A percentile compares a stretch with the other conserved stretches of the same genome.
phyloP scores from a whole-genome alignment of 2,329 filamentous ascomycete species.

The Penicillium sp. region DNA sequence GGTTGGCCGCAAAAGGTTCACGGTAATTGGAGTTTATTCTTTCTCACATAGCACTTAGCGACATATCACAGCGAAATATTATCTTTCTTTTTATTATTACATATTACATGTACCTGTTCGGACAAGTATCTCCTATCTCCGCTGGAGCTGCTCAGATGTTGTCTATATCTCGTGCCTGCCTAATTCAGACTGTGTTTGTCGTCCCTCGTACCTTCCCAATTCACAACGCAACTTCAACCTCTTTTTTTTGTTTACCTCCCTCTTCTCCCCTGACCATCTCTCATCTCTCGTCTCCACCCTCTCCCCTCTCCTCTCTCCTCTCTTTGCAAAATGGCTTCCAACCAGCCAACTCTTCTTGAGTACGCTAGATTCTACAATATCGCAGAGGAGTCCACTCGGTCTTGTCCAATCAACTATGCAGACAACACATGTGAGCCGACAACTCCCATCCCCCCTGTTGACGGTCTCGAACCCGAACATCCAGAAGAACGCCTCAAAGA shows the following conservation, averaged over 20 bases:
- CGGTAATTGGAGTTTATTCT: background rate
- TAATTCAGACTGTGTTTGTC: background rate
- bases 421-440: background rate
- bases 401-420: background rate
- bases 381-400: background rate
- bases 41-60: slow-evolving; percentile 7
- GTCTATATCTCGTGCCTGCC: background rate
- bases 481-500: slow-evolving; percentile 2
- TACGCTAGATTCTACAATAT: slow-evolving; percentile 1
- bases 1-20: background rate
- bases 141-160: background rate
- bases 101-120: background rate
- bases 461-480: background rate
- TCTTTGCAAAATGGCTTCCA: background rate
- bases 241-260: background rate
- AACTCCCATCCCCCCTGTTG: background rate
- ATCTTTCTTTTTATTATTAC: background rate
- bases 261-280: background rate
- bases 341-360: background rate
- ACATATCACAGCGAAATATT: slow-evolving; percentile 1
- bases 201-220: background rate
- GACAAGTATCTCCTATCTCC: background rate
- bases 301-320: background rate
- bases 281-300: no score
- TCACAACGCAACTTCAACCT: background rate